A percentile compares a stretch with the other conserved stretches of the same genome.
phyloP scores from a whole-genome alignment of 257 asterid genomes.

The Osmanthus fragrans region DNA sequence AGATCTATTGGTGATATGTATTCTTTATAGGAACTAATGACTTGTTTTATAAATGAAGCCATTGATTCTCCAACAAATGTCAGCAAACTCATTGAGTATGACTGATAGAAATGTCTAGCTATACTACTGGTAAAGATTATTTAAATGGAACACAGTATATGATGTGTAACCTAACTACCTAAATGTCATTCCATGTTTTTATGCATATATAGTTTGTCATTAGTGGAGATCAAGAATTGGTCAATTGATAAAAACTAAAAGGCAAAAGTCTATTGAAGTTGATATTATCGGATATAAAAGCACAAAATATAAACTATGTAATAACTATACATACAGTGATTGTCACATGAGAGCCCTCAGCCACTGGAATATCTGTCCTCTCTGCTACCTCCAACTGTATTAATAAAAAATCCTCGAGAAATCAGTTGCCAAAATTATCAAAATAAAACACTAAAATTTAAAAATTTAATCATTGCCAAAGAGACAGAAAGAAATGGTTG shows the following conservation, averaged over 20 bases:
- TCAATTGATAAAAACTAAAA: slow-evolving; percentile 1
- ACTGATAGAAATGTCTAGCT: background rate
- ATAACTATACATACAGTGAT: slow-evolving; percentile 66
- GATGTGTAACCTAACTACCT: background rate
- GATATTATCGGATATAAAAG: slow-evolving; percentile 7
- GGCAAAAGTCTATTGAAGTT: background rate
- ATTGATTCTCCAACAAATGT: background rate
- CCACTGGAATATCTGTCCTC: slow-evolving; percentile 93
- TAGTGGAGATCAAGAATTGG: background rate
- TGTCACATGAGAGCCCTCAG: slow-evolving; percentile 98
- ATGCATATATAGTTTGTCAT: background rate
- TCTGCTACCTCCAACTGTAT: slow-evolving; percentile 94
- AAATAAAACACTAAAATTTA: background rate
- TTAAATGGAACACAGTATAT: background rate
- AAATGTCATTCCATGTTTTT: background rate
- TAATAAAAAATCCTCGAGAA: slow-evolving; percentile 15
- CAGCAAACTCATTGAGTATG: background rate
- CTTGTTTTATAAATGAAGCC: background rate
- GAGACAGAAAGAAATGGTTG: background rate
- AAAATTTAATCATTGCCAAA: background rate
- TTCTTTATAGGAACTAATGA: background rate
- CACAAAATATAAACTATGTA: background rate
- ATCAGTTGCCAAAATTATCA: background rate
- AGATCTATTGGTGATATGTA: background rate
- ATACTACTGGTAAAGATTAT: background rate